phyloP scores from a whole-genome alignment of 2,329 filamentous ascomycete genomes.

The Bipolaris victoriae region DNA sequence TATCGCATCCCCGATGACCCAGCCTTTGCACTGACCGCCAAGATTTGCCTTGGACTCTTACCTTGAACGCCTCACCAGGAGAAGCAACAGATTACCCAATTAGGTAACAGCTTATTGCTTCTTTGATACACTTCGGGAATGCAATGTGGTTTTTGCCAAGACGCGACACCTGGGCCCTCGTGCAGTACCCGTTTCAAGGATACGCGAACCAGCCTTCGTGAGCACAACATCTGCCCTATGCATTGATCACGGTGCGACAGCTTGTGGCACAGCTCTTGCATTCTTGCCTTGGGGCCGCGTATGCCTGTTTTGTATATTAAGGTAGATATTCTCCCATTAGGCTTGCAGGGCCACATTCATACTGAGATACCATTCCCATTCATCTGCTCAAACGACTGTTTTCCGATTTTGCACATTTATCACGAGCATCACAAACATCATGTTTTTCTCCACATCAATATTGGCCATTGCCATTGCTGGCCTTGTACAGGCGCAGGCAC shows the following conservation, averaged over 20 bases:
- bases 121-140: slow-evolving; percentile 18
- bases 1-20: background rate
- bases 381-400: background rate
- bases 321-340: slow-evolving; percentile 9
- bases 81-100: background rate
- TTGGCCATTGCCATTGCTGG: slow-evolving; percentile 30
- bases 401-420: background rate
- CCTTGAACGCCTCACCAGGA: background rate
- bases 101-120: background rate
- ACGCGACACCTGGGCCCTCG: slow-evolving; percentile 26
- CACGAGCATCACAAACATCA: slow-evolving; percentile 11
- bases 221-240: slow-evolving; percentile 24
- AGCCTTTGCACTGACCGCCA: background rate
- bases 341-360: background rate
- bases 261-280: slow-evolving; percentile 23
- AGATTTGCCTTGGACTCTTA: background rate
- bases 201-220: slow-evolving; percentile 18
- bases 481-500: slow-evolving; percentile 42
- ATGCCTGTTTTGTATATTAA: slow-evolving; percentile 23
- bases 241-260: slow-evolving; percentile 29
- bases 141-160: slow-evolving; percentile 30
- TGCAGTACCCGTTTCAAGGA: slow-evolving; percentile 40
- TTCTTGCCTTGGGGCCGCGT: slow-evolving; percentile 31
- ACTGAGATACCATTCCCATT: background rate
- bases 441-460: slow-evolving; percentile 36